These are phyloP conservation scores for Yamadazyma scolyti DNA, from an alignment of 805 yeast species.

Conservation along the genomic window DNA sequence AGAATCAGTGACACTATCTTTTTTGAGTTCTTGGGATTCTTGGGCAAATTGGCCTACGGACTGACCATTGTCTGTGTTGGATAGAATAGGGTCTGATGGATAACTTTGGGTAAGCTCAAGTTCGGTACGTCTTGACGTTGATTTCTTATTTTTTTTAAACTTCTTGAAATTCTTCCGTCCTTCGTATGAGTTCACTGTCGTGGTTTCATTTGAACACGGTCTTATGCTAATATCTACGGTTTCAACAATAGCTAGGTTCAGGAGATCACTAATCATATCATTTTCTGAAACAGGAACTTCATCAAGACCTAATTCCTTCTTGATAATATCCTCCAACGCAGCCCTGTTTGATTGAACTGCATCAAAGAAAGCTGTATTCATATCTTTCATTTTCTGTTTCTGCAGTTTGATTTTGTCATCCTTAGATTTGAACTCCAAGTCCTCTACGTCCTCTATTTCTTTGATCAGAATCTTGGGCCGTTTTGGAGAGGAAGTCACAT, in stretches of 20 bases:
- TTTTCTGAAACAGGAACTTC: slow-evolving; percentile 6
- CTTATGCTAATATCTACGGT: slow-evolving; percentile 19
- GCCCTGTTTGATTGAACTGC: slow-evolving; percentile 27
- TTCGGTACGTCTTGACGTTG: slow-evolving; percentile 14
- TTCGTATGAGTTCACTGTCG: slow-evolving; percentile 1
- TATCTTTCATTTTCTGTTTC: slow-evolving; percentile 4
- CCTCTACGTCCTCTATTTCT: slow-evolving; percentile 1
- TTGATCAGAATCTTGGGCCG: background rate
- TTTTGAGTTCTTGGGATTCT: background rate
- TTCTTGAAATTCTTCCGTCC: slow-evolving; percentile 29
- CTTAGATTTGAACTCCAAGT: slow-evolving; percentile 8
- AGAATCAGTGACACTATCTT: background rate
- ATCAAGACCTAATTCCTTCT: slow-evolving; percentile 23
- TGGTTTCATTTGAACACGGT: slow-evolving; percentile 1
- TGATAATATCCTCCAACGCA: slow-evolving; percentile 16
- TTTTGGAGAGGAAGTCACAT: too few relatives aligned
- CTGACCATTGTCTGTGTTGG: background rate
- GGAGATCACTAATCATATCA: slow-evolving; percentile 12
- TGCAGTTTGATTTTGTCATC: slow-evolving; percentile 11
- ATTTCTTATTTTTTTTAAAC: slow-evolving; percentile 20
- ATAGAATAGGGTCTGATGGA: too few relatives aligned
- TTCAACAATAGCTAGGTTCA: slow-evolving; percentile 30
- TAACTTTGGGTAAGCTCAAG: too few relatives aligned
- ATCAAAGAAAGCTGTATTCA: slow-evolving; percentile 11
- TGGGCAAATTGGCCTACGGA: background rate